Conservation (phyloP, 1,284 basidiomycete genomes). For the Megacollybia platyphylla region DNA sequence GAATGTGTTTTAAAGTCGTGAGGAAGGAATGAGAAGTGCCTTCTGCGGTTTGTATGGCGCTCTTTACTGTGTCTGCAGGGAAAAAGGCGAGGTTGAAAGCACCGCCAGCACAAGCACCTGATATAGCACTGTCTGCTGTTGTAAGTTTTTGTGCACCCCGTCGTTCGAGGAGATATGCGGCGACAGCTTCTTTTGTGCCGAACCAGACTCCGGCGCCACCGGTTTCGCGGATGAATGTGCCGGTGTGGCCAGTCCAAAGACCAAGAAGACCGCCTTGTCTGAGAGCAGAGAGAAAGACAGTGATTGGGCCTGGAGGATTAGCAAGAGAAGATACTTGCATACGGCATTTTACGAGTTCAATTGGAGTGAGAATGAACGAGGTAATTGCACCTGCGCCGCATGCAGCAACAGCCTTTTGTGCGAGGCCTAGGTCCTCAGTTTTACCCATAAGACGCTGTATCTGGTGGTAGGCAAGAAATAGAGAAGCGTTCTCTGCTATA, state of each 20-base stretch:
- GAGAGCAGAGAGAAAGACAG: slow-evolving; percentile 11
- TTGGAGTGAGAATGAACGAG: slow-evolving; percentile 84
- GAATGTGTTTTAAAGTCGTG: slow-evolving; percentile 67
- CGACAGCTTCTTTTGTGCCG: slow-evolving; percentile 72
- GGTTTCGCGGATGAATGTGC: slow-evolving; percentile 89
- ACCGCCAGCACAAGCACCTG: slow-evolving; percentile 82
- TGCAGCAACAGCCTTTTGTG: slow-evolving; percentile 70
- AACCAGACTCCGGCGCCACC: slow-evolving; percentile 93
- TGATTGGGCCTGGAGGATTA: slow-evolving; percentile 4
- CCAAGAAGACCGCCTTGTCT: slow-evolving; percentile 63
- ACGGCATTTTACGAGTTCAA: slow-evolving; percentile 94
- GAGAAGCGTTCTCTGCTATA: slow-evolving; percentile 83
- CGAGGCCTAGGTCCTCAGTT: slow-evolving; percentile 35
- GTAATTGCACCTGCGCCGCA: slow-evolving; percentile 79
- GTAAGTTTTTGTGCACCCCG: slow-evolving; percentile 33
- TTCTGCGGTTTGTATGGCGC: slow-evolving; percentile 91
- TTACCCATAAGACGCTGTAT: slow-evolving; percentile 58
- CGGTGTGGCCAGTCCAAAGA: slow-evolving; percentile 93
- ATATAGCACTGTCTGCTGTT: slow-evolving; percentile 73
- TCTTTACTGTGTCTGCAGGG: slow-evolving; percentile 93
- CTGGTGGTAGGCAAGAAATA: slow-evolving; percentile 85
- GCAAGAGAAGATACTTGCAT: slow-evolving; percentile 92
- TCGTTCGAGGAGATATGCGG: slow-evolving; percentile 42
- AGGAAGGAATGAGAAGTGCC: slow-evolving; percentile 42
- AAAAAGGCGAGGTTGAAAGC: slow-evolving; percentile 81